phyloP scores from a whole-genome alignment of 768 basidiomycete species.

The Tremella fuciformis region DNA sequence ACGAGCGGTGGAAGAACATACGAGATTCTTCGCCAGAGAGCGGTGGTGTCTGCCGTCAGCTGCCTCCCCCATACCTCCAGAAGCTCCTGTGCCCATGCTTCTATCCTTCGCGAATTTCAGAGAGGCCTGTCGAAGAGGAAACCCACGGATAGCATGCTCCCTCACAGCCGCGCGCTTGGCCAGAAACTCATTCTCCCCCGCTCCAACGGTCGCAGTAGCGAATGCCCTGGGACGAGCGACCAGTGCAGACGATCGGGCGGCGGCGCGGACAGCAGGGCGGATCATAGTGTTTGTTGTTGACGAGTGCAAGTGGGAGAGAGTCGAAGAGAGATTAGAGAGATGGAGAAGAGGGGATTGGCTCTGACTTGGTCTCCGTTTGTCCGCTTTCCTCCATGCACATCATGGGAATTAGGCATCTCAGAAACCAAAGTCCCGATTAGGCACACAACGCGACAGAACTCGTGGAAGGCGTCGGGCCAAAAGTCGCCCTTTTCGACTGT shows the following conservation, averaged over 20 bases:
- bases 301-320: background rate
- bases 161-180: slow-evolving; percentile 37
- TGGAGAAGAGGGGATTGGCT: background rate
- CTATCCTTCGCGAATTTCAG: background rate
- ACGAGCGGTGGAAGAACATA: background rate
- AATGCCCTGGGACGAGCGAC: slow-evolving; percentile 10
- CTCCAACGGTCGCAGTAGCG: slow-evolving; percentile 26
- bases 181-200: slow-evolving; percentile 41
- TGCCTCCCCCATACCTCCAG: background rate
- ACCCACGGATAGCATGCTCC: slow-evolving; percentile 48
- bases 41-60: slow-evolving; percentile 42
- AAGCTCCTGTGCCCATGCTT: background rate
- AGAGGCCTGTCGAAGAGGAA: background rate
- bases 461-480: background rate
- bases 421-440: background rate
- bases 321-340: slow-evolving; percentile 4
- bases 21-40: slow-evolving; percentile 49
- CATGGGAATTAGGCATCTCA: background rate
- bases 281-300: slow-evolving; percentile 19
- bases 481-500: too few species aligned
- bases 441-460: background rate
- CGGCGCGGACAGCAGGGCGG: slow-evolving; percentile 18
- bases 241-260: slow-evolving; percentile 25
- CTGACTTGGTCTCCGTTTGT: background rate
- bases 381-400: background rate